phyloP scores from a whole-genome alignment of 352 stramenopile species.

The Phytopythium boreale region DNA sequence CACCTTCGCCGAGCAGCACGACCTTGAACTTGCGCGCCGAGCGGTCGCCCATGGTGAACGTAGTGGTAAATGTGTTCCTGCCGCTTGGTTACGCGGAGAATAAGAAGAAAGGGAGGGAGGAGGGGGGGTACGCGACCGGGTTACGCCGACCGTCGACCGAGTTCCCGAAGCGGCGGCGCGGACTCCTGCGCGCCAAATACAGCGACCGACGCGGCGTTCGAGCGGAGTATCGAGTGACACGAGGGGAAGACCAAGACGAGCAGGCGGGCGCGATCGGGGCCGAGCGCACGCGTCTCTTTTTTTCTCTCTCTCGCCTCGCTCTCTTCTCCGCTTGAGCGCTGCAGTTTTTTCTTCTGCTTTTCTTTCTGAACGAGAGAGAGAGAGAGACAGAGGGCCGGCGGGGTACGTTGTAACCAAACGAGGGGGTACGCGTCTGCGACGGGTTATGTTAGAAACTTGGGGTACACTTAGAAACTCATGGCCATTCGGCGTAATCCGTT shows the following conservation, averaged over 20 bases:
- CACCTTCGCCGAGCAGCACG: slow-evolving; percentile 83
- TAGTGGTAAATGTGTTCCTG: background rate
- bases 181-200: no score
- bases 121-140: background rate
- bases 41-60: slow-evolving; percentile 58
- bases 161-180: background rate
- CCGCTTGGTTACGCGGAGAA: background rate
- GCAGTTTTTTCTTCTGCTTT: no score
- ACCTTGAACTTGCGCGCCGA: slow-evolving; percentile 84
- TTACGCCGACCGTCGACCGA: background rate
- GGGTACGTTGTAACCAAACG: background rate
- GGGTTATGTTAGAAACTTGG: no score
- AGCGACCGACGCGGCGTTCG: background rate
- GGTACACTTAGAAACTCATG: no score
- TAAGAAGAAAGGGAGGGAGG: background rate
- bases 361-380: background rate
- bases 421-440: background rate
- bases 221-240: no score
- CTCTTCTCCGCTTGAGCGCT: background rate
- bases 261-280: background rate
- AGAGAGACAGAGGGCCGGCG: background rate
- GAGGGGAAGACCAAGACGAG: background rate
- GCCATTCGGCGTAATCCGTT: no score
- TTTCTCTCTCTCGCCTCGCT: background rate
- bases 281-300: background rate